Percentiles rank a stretch among this genome's conserved stretches.
Evolutionary conservation across 768 basidiomycete genomes (phyloP).

Genomic region (Russula brevipes): DNA sequence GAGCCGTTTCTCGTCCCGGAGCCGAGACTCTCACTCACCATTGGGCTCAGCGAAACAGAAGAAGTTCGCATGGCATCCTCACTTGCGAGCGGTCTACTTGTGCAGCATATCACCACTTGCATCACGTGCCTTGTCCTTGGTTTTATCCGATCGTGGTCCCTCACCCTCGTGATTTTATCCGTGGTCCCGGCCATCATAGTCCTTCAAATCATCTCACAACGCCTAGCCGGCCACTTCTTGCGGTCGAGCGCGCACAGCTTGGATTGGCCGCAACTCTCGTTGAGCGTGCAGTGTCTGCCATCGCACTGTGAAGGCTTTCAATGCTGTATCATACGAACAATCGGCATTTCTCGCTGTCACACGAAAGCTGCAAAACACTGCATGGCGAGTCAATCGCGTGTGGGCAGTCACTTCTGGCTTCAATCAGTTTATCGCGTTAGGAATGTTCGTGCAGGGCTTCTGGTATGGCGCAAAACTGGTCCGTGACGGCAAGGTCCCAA

Average conservation of each 20-base stretch:
- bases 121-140: slow-evolving; percentile 77
- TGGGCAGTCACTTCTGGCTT: slow-evolving; percentile 72
- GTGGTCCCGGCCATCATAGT: slow-evolving; percentile 78
- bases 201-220: slow-evolving; percentile 72
- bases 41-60: slow-evolving; percentile 74
- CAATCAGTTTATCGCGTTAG: slow-evolving; percentile 78
- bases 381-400: slow-evolving; percentile 52
- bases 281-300: slow-evolving; percentile 69
- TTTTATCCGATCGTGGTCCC: slow-evolving; percentile 69
- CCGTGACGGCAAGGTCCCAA: slow-evolving; percentile 56
- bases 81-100: slow-evolving; percentile 65
- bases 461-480: slow-evolving; percentile 94
- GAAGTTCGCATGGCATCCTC: slow-evolving; percentile 85
- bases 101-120: slow-evolving; percentile 79
- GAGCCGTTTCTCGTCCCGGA: slow-evolving; percentile 2
- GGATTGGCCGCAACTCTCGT: slow-evolving; percentile 72
- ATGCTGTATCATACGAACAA: slow-evolving; percentile 58
- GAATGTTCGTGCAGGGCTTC: slow-evolving; percentile 95
- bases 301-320: slow-evolving; percentile 91
- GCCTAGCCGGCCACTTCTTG: slow-evolving; percentile 62
- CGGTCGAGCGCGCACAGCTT: slow-evolving; percentile 58
- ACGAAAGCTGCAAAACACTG: slow-evolving; percentile 40
- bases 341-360: slow-evolving; percentile 46
- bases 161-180: slow-evolving; percentile 89
- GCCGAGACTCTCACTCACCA: slow-evolving; percentile 1